These are phyloP conservation scores for Atkinsonella texensis DNA, from an alignment of 2,329 filamentous ascomycete species.

Conservation along the genomic window DNA sequence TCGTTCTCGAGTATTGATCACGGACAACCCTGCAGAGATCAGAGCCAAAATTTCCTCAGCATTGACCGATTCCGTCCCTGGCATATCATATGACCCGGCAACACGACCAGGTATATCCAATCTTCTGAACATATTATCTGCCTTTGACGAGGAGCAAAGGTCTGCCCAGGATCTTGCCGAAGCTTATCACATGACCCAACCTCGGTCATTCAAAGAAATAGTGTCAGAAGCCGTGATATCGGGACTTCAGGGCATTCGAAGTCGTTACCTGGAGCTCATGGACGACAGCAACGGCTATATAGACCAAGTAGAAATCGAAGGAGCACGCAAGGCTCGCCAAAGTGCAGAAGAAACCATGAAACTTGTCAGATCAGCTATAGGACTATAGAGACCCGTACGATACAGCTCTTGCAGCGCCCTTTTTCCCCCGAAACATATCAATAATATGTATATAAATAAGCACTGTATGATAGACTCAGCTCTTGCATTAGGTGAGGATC, in stretches of 20 bases:
- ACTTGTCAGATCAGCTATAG: conserved; percentile 38
- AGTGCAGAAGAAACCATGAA: conserved; percentile 50
- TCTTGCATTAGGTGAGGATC: neutral
- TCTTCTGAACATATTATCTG: conserved; percentile 66
- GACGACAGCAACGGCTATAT: conserved; percentile 36
- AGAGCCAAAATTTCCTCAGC: conserved; percentile 57
- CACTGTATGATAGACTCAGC: neutral
- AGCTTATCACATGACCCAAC: conserved; percentile 24
- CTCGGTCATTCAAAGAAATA: conserved; percentile 32
- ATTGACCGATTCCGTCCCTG: conserved; percentile 58
- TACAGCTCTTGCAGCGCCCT: neutral
- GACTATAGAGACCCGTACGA: conserved; percentile 23
- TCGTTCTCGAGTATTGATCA: conserved; percentile 72
- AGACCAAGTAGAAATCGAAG: conserved; percentile 43
- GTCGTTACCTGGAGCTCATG: conserved; percentile 42
- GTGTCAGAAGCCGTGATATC: conserved; percentile 46
- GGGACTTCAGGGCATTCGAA: conserved; percentile 42
- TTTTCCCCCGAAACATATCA: neutral
- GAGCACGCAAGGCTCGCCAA: conserved; percentile 46
- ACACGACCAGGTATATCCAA: conserved; percentile 76
- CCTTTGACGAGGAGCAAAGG: conserved; percentile 41
- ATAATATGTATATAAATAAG: neutral
- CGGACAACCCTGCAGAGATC: conserved; percentile 54
- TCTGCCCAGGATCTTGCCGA: conserved; percentile 28
- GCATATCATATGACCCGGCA: conserved; percentile 60